Evolutionary conservation across 2,329 filamentous ascomycete genomes (phyloP).

Genomic region (Paecilomyces sp.): DNA sequence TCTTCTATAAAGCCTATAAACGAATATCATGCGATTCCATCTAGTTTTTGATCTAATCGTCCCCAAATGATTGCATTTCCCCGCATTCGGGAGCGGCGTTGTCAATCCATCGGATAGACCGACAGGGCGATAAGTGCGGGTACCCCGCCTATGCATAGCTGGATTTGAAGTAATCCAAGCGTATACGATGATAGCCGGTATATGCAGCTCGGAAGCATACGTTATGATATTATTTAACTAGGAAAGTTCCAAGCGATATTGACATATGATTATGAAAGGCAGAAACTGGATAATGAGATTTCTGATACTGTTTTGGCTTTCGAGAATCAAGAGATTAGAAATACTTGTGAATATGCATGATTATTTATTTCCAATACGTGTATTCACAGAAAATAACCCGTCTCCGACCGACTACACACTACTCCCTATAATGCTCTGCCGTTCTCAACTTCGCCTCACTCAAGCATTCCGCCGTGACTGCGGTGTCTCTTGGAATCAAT

Average conservation of each 20-base stretch:
- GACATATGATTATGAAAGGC: no score
- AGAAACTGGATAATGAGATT: no score
- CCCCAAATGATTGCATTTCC: background rate
- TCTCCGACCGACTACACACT: background rate
- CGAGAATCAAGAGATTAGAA: no score
- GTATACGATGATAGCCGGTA: no score
- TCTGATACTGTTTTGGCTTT: no score
- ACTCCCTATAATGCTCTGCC: slow-evolving; percentile 42
- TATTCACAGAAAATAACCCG: background rate
- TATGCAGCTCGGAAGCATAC: no score
- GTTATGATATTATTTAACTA: no score
- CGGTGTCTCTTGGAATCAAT: slow-evolving; percentile 45
- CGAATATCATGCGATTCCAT: background rate
- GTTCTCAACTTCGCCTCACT: slow-evolving; percentile 39
- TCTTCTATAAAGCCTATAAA: background rate
- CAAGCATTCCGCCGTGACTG: slow-evolving; percentile 34
- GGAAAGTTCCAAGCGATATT: no score
- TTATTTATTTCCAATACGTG: background rate
- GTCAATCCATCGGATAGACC: slow-evolving; percentile 3
- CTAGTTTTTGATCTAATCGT: background rate
- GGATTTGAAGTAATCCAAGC: background rate
- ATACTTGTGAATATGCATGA: background rate
- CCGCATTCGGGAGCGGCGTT: background rate
- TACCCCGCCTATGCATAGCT: background rate
- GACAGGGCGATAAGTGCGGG: slow-evolving; percentile 1